phyloP scores from a whole-genome alignment of 352 stramenopile genomes.

The Phytophthora capsici region DNA sequence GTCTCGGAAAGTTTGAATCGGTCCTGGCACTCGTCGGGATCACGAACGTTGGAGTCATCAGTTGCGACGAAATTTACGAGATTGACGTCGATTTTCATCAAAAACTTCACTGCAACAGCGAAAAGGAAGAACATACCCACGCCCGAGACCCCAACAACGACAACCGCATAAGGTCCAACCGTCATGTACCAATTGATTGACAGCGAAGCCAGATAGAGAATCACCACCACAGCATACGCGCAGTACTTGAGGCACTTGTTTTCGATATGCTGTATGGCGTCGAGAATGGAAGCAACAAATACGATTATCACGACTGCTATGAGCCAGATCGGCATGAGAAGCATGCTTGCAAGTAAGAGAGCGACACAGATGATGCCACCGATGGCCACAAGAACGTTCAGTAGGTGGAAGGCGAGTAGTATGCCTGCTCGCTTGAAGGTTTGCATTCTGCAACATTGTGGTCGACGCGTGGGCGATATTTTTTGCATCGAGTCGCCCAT shows the following conservation, averaged over 20 bases:
- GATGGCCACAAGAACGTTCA: slow-evolving; percentile 17
- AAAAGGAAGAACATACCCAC: slow-evolving; percentile 16
- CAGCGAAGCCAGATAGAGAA: slow-evolving; percentile 14
- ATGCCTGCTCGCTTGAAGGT: slow-evolving; percentile 7
- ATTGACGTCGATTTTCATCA: slow-evolving; percentile 14
- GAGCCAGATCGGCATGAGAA: slow-evolving; percentile 18
- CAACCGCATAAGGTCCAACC: slow-evolving; percentile 2
- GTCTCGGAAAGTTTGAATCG: slow-evolving; percentile 10
- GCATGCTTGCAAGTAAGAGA: slow-evolving; percentile 17
- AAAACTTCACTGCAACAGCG: not conserved
- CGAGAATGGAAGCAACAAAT: not conserved
- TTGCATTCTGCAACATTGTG: slow-evolving; percentile 3
- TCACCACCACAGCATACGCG: slow-evolving; percentile 2
- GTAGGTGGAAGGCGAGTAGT: slow-evolving; percentile 20
- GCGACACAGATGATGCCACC: slow-evolving; percentile 9
- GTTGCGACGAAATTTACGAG: slow-evolving; percentile 6
- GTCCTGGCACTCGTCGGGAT: slow-evolving; percentile 6
- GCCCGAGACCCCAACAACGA: slow-evolving; percentile 3
- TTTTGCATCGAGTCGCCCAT: slow-evolving; percentile 8
- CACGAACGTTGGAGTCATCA: not conserved
- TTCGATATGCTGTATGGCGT: not conserved
- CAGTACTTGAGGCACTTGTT: slow-evolving; percentile 10
- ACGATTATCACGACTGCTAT: slow-evolving; percentile 1
- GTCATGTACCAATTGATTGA: slow-evolving; percentile 7
- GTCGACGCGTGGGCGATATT: not conserved